These are phyloP conservation scores for Colletotrichum cereale DNA, from an alignment of 2,329 filamentous ascomycete species.

Conservation along the genomic window DNA sequence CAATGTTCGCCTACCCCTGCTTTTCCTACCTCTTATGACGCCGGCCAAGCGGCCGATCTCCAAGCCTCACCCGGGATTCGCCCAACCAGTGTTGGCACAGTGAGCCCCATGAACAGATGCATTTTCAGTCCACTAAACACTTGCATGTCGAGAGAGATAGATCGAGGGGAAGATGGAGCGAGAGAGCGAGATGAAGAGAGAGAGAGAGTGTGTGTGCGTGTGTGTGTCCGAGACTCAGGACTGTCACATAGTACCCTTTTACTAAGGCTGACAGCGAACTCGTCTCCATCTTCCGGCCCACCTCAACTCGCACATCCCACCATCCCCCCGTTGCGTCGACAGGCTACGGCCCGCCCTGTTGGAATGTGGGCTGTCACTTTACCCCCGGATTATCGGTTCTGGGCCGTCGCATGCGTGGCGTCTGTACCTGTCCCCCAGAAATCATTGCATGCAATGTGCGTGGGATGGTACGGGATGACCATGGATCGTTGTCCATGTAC, in stretches of 20 bases:
- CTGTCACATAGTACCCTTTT: not conserved
- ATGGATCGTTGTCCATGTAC: constrained; percentile 14
- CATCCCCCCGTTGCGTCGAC: not conserved
- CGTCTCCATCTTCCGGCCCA: not conserved
- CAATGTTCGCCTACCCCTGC: constrained; percentile 34
- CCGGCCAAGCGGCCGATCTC: constrained; percentile 36
- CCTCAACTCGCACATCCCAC: not conserved
- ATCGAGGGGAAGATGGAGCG: not conserved
- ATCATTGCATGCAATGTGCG: not conserved
- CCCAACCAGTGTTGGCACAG: constrained; percentile 23
- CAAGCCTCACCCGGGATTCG: constrained; percentile 23
- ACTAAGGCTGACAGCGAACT: not conserved
- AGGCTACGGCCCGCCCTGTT: not conserved
- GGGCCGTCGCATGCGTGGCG: constrained; percentile 29
- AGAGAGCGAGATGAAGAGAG: not conserved
- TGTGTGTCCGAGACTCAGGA: not conserved
- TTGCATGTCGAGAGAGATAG: not conserved
- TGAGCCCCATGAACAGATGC: constrained; percentile 20
- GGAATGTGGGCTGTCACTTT: not conserved
- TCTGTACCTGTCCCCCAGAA: constrained; percentile 5
- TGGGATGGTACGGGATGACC: constrained; percentile 3
- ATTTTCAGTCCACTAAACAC: not conserved
- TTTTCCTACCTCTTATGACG: constrained; percentile 25
- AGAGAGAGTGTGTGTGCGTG: no score
- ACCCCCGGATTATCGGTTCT: constrained; percentile 31